Evolutionary conservation across 2,329 filamentous ascomycete species (phyloP), one percentile per base, ranked within the genome.

Genomic region (Paramyrothecium roridum): DNA sequence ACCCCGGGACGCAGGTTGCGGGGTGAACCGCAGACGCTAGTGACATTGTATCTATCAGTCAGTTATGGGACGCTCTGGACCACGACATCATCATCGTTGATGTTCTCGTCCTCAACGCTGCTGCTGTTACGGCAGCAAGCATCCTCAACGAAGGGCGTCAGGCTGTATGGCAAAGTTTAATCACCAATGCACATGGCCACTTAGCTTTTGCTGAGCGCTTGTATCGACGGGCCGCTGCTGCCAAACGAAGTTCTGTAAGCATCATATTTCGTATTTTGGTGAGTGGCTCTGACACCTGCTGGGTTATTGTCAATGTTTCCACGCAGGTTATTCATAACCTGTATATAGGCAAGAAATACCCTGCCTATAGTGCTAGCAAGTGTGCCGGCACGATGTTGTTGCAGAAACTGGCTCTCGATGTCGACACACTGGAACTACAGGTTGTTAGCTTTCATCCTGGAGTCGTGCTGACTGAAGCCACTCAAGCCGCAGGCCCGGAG

Each of bases 321-420:
- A 54, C 54, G 48, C 55, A 56, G 8, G 60, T 58, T 2, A 63
- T 67, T 17, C 66, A 74, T 56, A 58, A 66, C 37, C 61, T 60
- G 10, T 52, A 40, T 17, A 26, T 61, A 53, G 57, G 19, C 22
- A 20, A 8, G 8, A 22, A 57, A 0, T 12, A 53, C 4, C 64
- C 67, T 2, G 57, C 57, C 0, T 77, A 78, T 56, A 64, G 65
- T 2, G 37, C 71, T 37, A 73, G 72, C 22, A 79, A 79, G 64
- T 68, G 67, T 19, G 60, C 73, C 0, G 66, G 67, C 0, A 68
- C 73, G 0, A 56, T 71, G 11, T 56, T 69, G 8, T 57, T 78
- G 37, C 74, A 78, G 62, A 57, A 68, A 34, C 64, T 77, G 10
- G 73, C 74, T 4, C 60, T 67, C n/a, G 73, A 76, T 6, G 63